These are phyloP conservation scores for Exsudoporus floridanus DNA, from an alignment of 1,284 basidiomycete genomes.

Conservation along the genomic window DNA sequence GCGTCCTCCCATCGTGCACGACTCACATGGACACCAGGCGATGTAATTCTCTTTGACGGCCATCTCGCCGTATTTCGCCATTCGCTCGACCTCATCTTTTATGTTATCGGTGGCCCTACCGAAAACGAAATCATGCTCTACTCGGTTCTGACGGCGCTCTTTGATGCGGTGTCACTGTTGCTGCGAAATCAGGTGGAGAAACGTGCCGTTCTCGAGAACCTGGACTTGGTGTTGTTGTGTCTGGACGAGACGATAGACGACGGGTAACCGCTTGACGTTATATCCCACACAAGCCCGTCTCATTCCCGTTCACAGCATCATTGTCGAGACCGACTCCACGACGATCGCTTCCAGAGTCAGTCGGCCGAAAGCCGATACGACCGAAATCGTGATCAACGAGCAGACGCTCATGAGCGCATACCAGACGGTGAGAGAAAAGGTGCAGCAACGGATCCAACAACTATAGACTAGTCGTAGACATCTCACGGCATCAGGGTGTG, in stretches of 20 bases:
- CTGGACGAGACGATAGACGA: slow-evolving; percentile 98
- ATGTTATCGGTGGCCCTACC: slow-evolving; percentile 84
- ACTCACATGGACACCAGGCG: slow-evolving; percentile 53
- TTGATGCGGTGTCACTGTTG: slow-evolving; percentile 84
- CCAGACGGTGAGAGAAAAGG: slow-evolving; percentile 84
- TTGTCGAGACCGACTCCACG: slow-evolving; percentile 94
- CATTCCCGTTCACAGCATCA: slow-evolving; percentile 63
- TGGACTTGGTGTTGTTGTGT: slow-evolving; percentile 91
- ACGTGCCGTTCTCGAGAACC: slow-evolving; percentile 89
- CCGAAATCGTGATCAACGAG: slow-evolving; percentile 98
- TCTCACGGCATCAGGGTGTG: background rate
- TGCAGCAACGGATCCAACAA: slow-evolving; percentile 63
- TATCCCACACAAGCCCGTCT: background rate
- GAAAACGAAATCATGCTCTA: slow-evolving; percentile 99
- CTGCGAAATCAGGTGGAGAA: slow-evolving; percentile 95
- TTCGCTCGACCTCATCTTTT: slow-evolving; percentile 93
- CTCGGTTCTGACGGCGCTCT: slow-evolving; percentile 78
- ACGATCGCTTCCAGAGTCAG: slow-evolving; percentile 96
- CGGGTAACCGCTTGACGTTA: slow-evolving; percentile 63
- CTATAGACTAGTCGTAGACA: slow-evolving; percentile 36
- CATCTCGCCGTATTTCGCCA: slow-evolving; percentile 94
- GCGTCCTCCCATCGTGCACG: background rate
- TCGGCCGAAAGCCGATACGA: slow-evolving; percentile 88
- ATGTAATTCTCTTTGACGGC: slow-evolving; percentile 91
- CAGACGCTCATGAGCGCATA: slow-evolving; percentile 92